Conservation (phyloP, 805 yeast species). For the Metschnikowia shivogae region DNA sequence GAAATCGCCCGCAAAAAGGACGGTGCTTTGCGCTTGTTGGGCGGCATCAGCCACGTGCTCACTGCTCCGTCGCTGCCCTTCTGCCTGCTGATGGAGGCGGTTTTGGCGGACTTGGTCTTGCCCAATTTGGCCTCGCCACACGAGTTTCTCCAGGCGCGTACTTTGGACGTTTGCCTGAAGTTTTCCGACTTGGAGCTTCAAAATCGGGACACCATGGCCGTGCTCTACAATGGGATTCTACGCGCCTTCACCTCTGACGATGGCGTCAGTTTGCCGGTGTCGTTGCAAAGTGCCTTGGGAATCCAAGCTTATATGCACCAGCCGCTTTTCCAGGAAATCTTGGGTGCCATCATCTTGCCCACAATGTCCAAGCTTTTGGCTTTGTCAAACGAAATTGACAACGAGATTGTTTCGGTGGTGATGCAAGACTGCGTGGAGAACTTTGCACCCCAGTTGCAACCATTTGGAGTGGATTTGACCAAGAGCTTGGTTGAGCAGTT, state of each 20-base stretch:
- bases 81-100: conserved; percentile 59
- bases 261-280: conserved; percentile 57
- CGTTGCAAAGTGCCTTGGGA: conserved; percentile 79
- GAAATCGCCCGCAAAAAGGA: conserved; percentile 62
- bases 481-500: conserved; percentile 25
- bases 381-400: conserved; percentile 76
- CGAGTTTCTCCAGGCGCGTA: conserved; percentile 72
- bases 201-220: conserved; percentile 19
- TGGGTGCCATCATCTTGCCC: conserved; percentile 66
- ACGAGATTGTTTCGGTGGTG: conserved; percentile 81
- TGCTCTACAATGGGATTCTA: conserved; percentile 33
- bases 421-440: conserved; percentile 94
- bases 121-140: conserved; percentile 64
- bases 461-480: conserved; percentile 27
- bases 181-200: conserved; percentile 59
- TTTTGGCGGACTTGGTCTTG: conserved; percentile 58
- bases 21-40: conserved; percentile 75
- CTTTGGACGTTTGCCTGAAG: conserved; percentile 61
- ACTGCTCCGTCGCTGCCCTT: conserved; percentile 54
- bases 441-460: conserved; percentile 74
- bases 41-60: conserved; percentile 62
- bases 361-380: conserved; percentile 76
- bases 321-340: conserved; percentile 62
- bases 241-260: conserved; percentile 25
- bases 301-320: conserved; percentile 71